Base-by-base conservation (phyloP, 2,329 filamentous ascomycete species). In the Monilinia laxa region DNA sequence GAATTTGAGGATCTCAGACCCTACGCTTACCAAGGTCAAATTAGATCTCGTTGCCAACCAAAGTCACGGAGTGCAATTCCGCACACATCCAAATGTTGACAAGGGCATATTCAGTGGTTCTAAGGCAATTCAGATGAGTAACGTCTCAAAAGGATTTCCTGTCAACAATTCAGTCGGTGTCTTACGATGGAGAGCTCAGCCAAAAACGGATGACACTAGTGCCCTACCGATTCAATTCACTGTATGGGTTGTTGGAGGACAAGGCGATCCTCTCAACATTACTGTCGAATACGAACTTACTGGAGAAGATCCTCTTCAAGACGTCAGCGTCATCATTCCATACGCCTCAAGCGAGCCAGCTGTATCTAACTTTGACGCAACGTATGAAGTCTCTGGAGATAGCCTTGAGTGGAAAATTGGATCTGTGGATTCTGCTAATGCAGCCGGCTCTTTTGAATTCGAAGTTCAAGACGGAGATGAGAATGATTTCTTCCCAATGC, bases 401-500 rank as follows among this genome's bases (percentile, higher is more conserved):
- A 92, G 88, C 77, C 80, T 99, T 67, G 94, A 98, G 77, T 99
- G 95, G 95, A 90, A 89, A 53, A 91, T 99, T 73, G 94, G 95
- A 69, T 85, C 87, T 5, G 88, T 98, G 52, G 90, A 93, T 74
- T 89, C 92, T 62, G 89, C 89, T 67, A 97, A 95, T 77, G 81
- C 88, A 23, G 93, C 83, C 52, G 95, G 95, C 23, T 90, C 91
- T 57, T 98, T 99, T 75, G 95, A 99, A 78, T 98, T 99, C 72
- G 95, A 98, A 79, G 92, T 93, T 1, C 88, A 91, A 77, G 91
- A 91, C 14, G 86, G 88, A 65, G 91, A 93, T 72, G 95, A 98
- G 77, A 89, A 92, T 66, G 93, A 97, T 74, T 98, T 98, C 82
- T 99, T 99, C 87, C 95, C 95, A 1, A 98, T 99, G 93, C 90